Base-by-base conservation (phyloP, 176 grass and related monocot species). In the Ampelocalamus luodianensis region DNA sequence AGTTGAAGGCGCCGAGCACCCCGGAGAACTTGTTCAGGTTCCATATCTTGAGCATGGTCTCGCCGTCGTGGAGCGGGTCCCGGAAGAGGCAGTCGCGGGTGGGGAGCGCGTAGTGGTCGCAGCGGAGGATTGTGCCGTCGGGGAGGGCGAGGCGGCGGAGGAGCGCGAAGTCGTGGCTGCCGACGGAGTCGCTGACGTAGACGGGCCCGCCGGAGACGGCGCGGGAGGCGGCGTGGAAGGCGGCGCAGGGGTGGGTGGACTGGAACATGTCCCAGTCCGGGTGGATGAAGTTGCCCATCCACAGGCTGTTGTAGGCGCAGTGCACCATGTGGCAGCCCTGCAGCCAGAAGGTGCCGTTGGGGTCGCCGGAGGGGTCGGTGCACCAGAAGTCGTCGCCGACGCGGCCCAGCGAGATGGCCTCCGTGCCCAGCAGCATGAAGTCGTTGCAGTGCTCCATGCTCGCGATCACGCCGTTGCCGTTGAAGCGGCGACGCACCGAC, bases 211-310 rank as follows among this genome's bases (percentile, higher is more conserved):
- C 96, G 55, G 96, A 98, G 76, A 96, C 84, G 53, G 96, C 93
- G 8, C 96, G 96, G n/a, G 96, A 98, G 2, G 93, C 96, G 73
- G 93, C 96, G 65, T 98, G 96, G 89, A 98, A 98, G 34, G 86
- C 83, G 1, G 96, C 96, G 58, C 91, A 94, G 36, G 93, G 89
- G 81, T 98, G 96, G 22, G 85, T 98, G 55, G 93, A 95, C 87
- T 98, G 96, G 93, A 98, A 98, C 96, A 98, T 98, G 96, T 98
- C 96, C 96, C 96, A 98, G 58, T 98, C 96, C 0, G 96, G 96
- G 76, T 94, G 96, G 80, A 99, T 99, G 83, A 99, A 99, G 72
- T 75, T 84, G 62, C 93, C 96, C 93, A 99, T 99, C 96, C 96
- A 99, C n/a, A 99, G 81, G 7, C 86, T 89, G 88, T 96, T 99